Evolutionary conservation across 176 grass and related monocot species (phyloP).

Genomic region (Cenchrus fungigraminus): DNA sequence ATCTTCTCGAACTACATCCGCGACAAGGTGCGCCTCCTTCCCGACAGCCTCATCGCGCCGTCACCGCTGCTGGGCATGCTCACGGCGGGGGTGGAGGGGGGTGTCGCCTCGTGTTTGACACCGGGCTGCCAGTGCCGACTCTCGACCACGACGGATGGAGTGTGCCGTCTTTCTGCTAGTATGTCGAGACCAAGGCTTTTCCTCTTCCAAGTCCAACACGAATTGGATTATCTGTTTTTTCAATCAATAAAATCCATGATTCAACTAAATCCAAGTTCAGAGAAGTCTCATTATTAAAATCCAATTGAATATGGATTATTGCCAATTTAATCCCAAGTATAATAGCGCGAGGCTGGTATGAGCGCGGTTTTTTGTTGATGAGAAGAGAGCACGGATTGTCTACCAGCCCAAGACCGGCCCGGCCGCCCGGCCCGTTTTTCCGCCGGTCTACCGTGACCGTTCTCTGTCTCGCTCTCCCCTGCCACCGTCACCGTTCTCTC

Average conservation of each 20-base stretch:
- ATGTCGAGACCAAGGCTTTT: too few species aligned
- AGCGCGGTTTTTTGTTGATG: too few species aligned
- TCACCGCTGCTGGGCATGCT: conserved; percentile 48
- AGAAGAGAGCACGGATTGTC: too few species aligned
- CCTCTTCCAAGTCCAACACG: too few species aligned
- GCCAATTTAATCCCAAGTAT: too few species aligned
- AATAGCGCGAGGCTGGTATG: too few species aligned
- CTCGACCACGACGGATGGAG: conserved; percentile 8
- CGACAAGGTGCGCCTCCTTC: conserved; percentile 35
- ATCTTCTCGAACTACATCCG: conserved; percentile 36
- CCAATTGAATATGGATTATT: too few species aligned
- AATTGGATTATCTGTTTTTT: too few species aligned
- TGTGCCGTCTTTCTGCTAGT: too few species aligned
- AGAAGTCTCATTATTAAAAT: too few species aligned
- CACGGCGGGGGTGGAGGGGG: conserved; percentile 1
- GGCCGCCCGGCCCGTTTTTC: background rate
- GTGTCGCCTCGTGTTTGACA: conserved; percentile 13
- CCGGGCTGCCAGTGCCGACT: conserved; percentile 30
- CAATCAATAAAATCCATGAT: too few species aligned
- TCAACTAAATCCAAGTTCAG: too few species aligned
- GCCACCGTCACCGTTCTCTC: conserved; percentile 9
- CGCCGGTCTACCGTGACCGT: conserved; percentile 2
- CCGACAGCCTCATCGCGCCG: conserved; percentile 16
- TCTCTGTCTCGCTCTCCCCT: background rate
- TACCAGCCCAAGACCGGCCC: background rate